Base-by-base conservation (phyloP, 495 filamentous ascomycete species). In the Letharia lupina region DNA sequence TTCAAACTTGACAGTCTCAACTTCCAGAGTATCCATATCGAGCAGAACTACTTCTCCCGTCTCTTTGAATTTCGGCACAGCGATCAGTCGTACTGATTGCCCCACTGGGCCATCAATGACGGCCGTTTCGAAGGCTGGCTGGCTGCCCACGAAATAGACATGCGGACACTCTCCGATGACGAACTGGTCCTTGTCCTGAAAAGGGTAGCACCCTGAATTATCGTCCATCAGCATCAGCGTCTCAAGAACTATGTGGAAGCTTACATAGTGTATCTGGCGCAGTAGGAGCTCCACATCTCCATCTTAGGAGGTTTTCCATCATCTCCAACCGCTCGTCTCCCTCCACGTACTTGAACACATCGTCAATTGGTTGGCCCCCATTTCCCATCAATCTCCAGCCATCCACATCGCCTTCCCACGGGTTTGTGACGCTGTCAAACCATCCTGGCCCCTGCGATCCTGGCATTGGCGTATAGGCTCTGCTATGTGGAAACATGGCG, bases 261-360 rank as follows among this genome's bases (percentile, higher is more conserved):
- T 79, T 81, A 96, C 93, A 97, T 64, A 98, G 74, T 4, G 94
- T 99, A 77, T 99, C 94, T 2, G 94, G 94, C 7, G 95, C 95
- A 2, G 94, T 98, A 18, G 94, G 94, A n/a, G 93, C 93, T 63
- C 84, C 84, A 74, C 89, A 89, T 63, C 93, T 82, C 95, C 95
- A 98, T 67, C 91, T 83, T 67, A 96, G 83, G 82, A 94, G 89
- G 50, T 86, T 84, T 77, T 98, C 94, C 87, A 96, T 91, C 81
- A 97, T 88, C 41, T 86, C 87, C 45, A 98, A 67, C 48, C 91
- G 75, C 66, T 90, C 86, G 20, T 91, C 85, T 33, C 84, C 73
- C 7, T 79, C 77, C 28, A 98, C 82, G 69, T 98, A 98, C 69
- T 94, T 92, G 73, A 90, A 89, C 12, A 97, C 83, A 76, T 99